phyloP scores from a whole-genome alignment of 495 filamentous ascomycete species.

The Penicillium tannophilum region DNA sequence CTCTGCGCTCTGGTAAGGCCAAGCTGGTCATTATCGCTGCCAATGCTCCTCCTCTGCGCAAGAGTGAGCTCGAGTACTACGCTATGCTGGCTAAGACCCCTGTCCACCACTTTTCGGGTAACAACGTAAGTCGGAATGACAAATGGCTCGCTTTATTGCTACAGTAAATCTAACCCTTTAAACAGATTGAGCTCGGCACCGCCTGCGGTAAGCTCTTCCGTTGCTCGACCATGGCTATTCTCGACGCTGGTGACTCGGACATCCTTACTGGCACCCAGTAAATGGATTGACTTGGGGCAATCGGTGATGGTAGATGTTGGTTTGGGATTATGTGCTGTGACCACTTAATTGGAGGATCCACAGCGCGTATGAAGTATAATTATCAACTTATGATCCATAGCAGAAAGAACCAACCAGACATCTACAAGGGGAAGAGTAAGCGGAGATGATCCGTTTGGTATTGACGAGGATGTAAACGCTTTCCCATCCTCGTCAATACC shows the following conservation, averaged over 20 bases:
- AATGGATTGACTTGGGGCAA: slow-evolving; percentile 8
- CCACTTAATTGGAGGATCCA: slow-evolving; percentile 10
- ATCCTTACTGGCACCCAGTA: slow-evolving; percentile 62
- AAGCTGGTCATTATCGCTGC: slow-evolving; percentile 77
- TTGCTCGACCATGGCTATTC: slow-evolving; percentile 92
- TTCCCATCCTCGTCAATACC: too few species aligned
- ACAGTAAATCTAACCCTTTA: slow-evolving; percentile 26
- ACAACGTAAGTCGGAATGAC: slow-evolving; percentile 75
- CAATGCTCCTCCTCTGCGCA: slow-evolving; percentile 93
- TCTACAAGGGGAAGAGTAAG: slow-evolving; percentile 1
- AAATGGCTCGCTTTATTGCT: slow-evolving; percentile 53
- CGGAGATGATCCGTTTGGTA: too few species aligned
- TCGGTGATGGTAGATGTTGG: slow-evolving; percentile 7
- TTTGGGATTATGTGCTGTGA: slow-evolving; percentile 15
- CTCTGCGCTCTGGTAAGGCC: slow-evolving; percentile 66
- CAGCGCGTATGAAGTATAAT: slow-evolving; percentile 6
- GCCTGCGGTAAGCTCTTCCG: slow-evolving; percentile 84
- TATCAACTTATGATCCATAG: slow-evolving; percentile 14
- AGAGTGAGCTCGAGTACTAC: slow-evolving; percentile 90
- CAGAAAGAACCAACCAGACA: slow-evolving; percentile 11
- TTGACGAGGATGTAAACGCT: too few species aligned
- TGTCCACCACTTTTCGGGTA: slow-evolving; percentile 94
- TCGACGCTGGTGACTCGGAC: slow-evolving; percentile 98
- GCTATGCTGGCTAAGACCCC: slow-evolving; percentile 91
- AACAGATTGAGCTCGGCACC: slow-evolving; percentile 92